phyloP scores from a whole-genome alignment of 2,329 filamentous ascomycete species.

The Apiospora sp. region DNA sequence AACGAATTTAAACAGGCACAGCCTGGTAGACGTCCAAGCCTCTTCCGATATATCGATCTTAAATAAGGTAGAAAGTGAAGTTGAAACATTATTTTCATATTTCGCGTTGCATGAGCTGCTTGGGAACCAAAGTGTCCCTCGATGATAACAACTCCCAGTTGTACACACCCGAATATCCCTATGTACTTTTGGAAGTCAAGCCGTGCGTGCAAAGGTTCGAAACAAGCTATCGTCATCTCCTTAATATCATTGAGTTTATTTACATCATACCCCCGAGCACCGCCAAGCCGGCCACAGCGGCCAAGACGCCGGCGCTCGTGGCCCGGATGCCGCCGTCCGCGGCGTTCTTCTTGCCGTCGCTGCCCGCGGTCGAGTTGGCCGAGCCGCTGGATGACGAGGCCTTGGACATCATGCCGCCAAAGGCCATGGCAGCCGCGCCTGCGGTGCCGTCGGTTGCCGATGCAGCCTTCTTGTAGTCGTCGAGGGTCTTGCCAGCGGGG shows the following conservation, averaged over 20 bases:
- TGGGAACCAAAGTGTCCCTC: too few species aligned
- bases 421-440: not conserved
- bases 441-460: constrained; percentile 11
- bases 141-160: too few species aligned
- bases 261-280: not conserved
- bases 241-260: not conserved
- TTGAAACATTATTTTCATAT: not conserved
- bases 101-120: too few species aligned
- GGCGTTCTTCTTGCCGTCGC: not conserved
- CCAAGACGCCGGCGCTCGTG: not conserved
- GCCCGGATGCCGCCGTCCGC: not conserved
- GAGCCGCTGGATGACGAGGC: not conserved
- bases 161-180: too few species aligned
- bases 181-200: too few species aligned
- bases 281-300: not conserved
- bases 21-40: too few species aligned
- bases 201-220: not conserved
- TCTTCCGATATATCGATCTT: too few species aligned
- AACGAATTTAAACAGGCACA: too few species aligned
- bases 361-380: not conserved
- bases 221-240: not conserved
- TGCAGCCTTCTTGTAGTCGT: constrained; percentile 40
- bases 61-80: not conserved
- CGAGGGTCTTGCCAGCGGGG: constrained; percentile 44
- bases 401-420: constrained; percentile 15